Evolutionary conservation across 495 filamentous ascomycete genomes (phyloP).

Genomic region (Penicillium ochrochloron): DNA sequence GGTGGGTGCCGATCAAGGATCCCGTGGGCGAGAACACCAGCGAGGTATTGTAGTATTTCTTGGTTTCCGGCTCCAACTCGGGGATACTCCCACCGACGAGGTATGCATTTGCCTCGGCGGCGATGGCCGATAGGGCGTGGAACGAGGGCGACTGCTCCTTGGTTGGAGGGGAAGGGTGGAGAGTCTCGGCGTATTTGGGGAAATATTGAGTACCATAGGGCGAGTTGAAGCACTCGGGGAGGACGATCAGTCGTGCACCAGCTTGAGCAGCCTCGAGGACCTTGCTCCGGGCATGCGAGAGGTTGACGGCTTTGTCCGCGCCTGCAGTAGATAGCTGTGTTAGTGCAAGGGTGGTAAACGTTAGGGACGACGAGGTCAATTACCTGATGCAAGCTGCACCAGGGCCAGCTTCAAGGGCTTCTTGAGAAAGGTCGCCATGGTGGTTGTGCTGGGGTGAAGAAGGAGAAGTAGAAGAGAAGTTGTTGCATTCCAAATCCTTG

Average conservation of each 20-base stretch:
- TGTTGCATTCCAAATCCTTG: background rate
- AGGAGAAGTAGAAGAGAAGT: conserved; percentile 1
- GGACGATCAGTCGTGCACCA: conserved; percentile 68
- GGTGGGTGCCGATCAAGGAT: conserved; percentile 78
- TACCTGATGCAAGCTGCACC: conserved; percentile 77
- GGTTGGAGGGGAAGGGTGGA: conserved; percentile 78
- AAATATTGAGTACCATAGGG: conserved; percentile 94
- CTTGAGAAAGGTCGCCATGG: conserved; percentile 64
- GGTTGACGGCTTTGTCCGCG: conserved; percentile 83
- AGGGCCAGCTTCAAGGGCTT: conserved; percentile 80
- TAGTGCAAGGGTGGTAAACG: background rate
- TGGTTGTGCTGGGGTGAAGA: conserved; percentile 8
- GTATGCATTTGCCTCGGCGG: conserved; percentile 74
- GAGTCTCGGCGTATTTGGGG: conserved; percentile 85
- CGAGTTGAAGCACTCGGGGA: conserved; percentile 94
- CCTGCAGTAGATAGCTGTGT: conserved; percentile 45
- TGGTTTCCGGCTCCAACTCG: conserved; percentile 64
- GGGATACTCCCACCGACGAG: conserved; percentile 93
- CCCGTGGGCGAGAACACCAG: conserved; percentile 82
- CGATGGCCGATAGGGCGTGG: conserved; percentile 81
- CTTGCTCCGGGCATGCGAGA: conserved; percentile 75
- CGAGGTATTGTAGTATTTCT: conserved; percentile 90
- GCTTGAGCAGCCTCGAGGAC: conserved; percentile 78
- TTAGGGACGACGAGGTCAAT: background rate
- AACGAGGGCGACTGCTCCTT: conserved; percentile 74